phyloP scores from a whole-genome alignment of 1,139 yeast genomes.

The Scheffersomyces illinoinensis region DNA sequence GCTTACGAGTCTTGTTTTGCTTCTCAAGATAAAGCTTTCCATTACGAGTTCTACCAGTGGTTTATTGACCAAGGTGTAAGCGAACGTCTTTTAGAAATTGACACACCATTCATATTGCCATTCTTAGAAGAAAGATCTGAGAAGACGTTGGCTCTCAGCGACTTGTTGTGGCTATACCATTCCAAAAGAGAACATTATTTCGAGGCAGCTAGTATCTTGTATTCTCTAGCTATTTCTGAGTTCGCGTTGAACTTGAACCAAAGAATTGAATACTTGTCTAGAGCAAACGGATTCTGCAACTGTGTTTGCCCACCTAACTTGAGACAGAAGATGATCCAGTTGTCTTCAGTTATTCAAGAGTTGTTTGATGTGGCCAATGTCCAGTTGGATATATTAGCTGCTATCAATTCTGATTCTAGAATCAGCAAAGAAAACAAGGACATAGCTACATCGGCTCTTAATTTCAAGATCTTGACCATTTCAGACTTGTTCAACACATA shows the following conservation, averaged over 20 bases:
- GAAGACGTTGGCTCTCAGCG: conserved; percentile 71
- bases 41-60: conserved; percentile 92
- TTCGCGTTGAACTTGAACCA: conserved; percentile 68
- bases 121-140: conserved; percentile 76
- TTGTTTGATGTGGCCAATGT: conserved; percentile 84
- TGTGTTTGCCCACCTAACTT: conserved; percentile 78
- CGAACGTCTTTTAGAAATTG: conserved; percentile 74
- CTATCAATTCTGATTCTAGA: conserved; percentile 61
- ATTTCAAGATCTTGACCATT: conserved; percentile 65
- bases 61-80: conserved; percentile 75
- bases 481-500: conserved; percentile 82
- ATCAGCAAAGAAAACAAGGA: conserved; percentile 47
- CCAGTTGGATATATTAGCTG: conserved; percentile 75
- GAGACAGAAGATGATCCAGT: conserved; percentile 72
- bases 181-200: conserved; percentile 79
- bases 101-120: conserved; percentile 76
- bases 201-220: conserved; percentile 82
- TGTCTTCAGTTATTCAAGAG: conserved; percentile 73
- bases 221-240: conserved; percentile 70
- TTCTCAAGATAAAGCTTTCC: conserved; percentile 79
- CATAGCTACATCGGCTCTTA: conserved; percentile 55
- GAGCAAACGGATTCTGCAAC: conserved; percentile 92
- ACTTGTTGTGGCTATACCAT: conserved; percentile 84
- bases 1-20: conserved; percentile 76
- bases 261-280: conserved; percentile 83